These are phyloP conservation scores for Penicillium cinerascens DNA, from an alignment of 495 filamentous ascomycete genomes.

Conservation along the genomic window DNA sequence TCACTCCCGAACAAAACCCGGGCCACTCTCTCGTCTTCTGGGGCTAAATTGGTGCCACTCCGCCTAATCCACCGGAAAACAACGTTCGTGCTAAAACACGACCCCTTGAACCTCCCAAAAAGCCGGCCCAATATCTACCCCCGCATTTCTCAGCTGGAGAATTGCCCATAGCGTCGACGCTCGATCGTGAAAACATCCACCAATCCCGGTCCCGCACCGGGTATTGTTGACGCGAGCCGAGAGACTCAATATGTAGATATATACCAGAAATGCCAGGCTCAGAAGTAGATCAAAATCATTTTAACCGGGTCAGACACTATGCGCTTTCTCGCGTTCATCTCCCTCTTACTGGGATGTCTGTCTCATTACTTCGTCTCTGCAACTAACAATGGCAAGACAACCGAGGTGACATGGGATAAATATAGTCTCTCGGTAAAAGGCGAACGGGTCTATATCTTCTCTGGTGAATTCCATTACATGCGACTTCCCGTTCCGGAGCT, in stretches of 20 bases:
- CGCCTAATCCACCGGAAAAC: no score
- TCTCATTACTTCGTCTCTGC: conserved; percentile 33
- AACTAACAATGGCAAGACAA: conserved; percentile 25
- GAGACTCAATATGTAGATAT: conserved; percentile 6
- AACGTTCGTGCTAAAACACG: no score
- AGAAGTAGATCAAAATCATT: not conserved
- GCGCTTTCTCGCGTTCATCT: conserved; percentile 17
- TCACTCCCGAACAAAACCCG: no score
- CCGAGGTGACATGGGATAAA: conserved; percentile 48
- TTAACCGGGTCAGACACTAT: conserved; percentile 3
- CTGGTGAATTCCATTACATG: conserved; percentile 58
- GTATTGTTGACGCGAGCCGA: conserved; percentile 24
- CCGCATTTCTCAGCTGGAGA: conserved; percentile 22
- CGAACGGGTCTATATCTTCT: conserved; percentile 53
- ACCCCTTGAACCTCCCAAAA: no score
- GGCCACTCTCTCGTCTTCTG: no score
- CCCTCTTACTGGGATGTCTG: conserved; percentile 28
- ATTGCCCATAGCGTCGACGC: conserved; percentile 19
- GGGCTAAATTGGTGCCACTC: no score
- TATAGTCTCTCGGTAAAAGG: conserved; percentile 58
- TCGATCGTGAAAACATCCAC: conserved; percentile 26
- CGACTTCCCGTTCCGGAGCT: conserved; percentile 56
- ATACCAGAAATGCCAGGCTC: not conserved
- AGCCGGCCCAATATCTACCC: conserved; percentile 8
- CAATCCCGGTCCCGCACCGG: conserved; percentile 24